Percentiles rank a stretch among this genome's conserved stretches.
Conservation (phyloP, 2,329 filamentous ascomycete species). For the Penicillium griseofulvum region DNA sequence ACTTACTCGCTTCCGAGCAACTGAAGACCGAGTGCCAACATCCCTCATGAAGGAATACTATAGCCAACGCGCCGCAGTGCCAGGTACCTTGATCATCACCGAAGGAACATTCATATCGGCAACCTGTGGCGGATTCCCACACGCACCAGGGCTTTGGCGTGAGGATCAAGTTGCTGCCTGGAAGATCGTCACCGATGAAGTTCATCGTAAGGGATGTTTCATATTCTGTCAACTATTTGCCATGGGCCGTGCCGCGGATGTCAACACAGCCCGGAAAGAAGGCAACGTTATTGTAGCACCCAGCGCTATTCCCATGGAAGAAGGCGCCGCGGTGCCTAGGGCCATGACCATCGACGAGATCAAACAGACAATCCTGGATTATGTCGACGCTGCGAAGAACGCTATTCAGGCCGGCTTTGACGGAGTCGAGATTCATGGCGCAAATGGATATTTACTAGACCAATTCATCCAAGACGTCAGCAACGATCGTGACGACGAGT, state of each 20-base stretch:
- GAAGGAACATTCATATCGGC: conserved; percentile 55
- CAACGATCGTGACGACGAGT: conserved; percentile 50
- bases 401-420: conserved; percentile 56
- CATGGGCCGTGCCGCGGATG: background rate
- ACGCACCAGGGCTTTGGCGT: background rate
- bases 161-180: background rate
- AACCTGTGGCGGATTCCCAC: conserved; percentile 41
- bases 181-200: background rate
- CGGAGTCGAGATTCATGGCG: conserved; percentile 49
- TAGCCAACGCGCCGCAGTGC: conserved; percentile 49
- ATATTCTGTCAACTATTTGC: background rate
- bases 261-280: background rate
- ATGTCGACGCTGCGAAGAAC: conserved; percentile 44
- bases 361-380: conserved; percentile 38
- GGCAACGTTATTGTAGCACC: background rate
- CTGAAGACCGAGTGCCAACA: conserved; percentile 48
- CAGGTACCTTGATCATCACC: conserved; percentile 57
- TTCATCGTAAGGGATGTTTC: background rate
- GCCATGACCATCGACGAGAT: conserved; percentile 43
- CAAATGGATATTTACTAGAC: conserved; percentile 51
- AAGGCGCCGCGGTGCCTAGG: background rate
- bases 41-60: conserved; percentile 50
- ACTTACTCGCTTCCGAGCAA: conserved; percentile 50
- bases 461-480: conserved; percentile 49
- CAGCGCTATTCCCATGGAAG: background rate